Evolutionary conservation across 768 basidiomycete species (phyloP), one percentile per base, ranked within the genome.

Genomic region (Porphyrellus cyaneotinctus): DNA sequence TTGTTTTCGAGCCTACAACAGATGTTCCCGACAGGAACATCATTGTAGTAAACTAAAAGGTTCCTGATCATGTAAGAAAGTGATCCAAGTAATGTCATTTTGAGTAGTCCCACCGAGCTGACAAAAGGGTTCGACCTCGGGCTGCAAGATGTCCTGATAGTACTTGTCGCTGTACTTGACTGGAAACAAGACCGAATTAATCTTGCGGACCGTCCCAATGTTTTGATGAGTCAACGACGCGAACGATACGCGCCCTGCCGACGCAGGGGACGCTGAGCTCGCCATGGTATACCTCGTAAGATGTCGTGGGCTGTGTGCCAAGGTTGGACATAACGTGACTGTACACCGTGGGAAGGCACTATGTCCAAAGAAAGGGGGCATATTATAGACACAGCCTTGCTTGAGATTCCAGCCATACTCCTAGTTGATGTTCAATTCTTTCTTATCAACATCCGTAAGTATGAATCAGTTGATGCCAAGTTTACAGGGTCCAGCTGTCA

Each of bases 131-230:
- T 95, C 92, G 15, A 86, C 77, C 54, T 92, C 87, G 14, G 88
- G 80, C 37, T 78, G 74, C 43, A 91, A 70, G 55, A 95, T 83
- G 64, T 88, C 88, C 62, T 79, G 72, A 72, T 93, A 95, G 75
- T 94, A 94, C 66, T 85, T 86, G 61, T 91, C 87, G 68, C 85
- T 85, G 69, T 95, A 95, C 62, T 84, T 84, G 66, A 95, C 88
- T 24, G 93, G 91, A 68, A 94, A 93, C 37, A 95, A 78, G 36
- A 93, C 88, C 2, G 84, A 82, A 58, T 83, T 83, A 26, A 85
- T 74, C 61, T 70, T 86, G 48, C 65, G 66, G 35, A 72, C 80
- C 2, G 87, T 85, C 47, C 92, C 92, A 42, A 94, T 72, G 70
- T 94, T 95, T 70, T 93, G 93, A 51, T 77, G 74, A 12, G 85